Evolutionary conservation across 2,329 filamentous ascomycete genomes (phyloP).

Genomic region (Pseudocercospora vitis): DNA sequence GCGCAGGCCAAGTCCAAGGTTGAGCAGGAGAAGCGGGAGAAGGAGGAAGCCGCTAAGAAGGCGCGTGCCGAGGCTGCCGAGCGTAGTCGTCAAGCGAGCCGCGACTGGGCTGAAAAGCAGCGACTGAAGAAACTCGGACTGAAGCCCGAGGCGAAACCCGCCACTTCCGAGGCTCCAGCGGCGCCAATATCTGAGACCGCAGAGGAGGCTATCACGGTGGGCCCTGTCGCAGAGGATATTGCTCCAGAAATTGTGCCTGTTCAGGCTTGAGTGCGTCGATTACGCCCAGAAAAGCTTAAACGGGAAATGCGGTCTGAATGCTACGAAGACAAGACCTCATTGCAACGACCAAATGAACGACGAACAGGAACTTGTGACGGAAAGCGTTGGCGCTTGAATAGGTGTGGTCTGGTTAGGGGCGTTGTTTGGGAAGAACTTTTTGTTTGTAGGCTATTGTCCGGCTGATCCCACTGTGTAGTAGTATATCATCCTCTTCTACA

Average conservation of each 20-base stretch:
- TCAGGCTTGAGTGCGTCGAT: no score
- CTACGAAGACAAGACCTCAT: not conserved
- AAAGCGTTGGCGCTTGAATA: constrained; percentile 2
- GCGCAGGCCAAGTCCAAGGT: constrained; percentile 43
- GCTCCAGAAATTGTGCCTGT: not conserved
- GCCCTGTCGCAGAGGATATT: not conserved
- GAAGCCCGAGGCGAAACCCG: not conserved
- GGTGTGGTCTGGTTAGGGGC: not conserved
- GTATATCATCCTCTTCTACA: not conserved
- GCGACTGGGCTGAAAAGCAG: constrained; percentile 54
- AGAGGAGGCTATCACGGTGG: no score
- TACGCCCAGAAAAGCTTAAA: no score
- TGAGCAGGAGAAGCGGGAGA: constrained; percentile 45
- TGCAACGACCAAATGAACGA: not conserved
- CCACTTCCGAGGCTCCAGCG: not conserved
- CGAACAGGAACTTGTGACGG: not conserved
- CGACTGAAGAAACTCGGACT: constrained; percentile 4
- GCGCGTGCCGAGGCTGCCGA: constrained; percentile 50
- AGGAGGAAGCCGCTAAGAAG: constrained; percentile 50
- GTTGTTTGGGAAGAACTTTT: not conserved
- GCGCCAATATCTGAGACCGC: not conserved
- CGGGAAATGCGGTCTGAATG: no score
- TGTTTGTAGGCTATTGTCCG: no score
- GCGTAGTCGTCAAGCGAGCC: constrained; percentile 44
- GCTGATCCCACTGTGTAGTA: constrained; percentile 1